Percentiles rank a stretch among this genome's conserved stretches.
phyloP scores from a whole-genome alignment of 176 grass and related monocot species.

The Ensete ventricosum region DNA sequence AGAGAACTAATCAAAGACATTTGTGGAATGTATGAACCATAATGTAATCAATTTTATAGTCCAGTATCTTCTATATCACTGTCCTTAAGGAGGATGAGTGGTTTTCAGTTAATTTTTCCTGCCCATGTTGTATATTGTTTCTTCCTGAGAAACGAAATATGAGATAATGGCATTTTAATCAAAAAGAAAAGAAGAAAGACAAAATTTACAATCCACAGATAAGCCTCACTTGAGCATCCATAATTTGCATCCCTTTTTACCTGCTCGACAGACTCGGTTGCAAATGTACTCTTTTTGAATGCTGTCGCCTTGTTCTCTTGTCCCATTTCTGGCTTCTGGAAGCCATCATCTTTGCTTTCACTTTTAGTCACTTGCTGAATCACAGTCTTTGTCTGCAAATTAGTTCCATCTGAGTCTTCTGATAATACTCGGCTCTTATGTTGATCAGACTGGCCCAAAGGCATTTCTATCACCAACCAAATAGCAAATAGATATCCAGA shows the following conservation, averaged over 20 bases:
- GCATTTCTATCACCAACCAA: conserved; percentile 29
- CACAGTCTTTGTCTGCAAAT: not conserved
- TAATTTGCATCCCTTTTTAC: not conserved
- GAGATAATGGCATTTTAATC: not conserved
- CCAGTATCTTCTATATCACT: too few species aligned
- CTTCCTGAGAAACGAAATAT: too few species aligned
- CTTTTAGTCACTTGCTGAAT: conserved; percentile 9
- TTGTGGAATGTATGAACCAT: too few species aligned
- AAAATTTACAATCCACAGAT: not conserved
- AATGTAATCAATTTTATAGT: too few species aligned
- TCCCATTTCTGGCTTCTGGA: conserved; percentile 1
- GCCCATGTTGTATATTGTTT: too few species aligned
- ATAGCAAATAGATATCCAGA: not conserved
- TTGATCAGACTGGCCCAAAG: conserved; percentile 32
- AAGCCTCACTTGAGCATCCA: too few species aligned
- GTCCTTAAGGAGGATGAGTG: too few species aligned
- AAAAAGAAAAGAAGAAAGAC: not conserved
- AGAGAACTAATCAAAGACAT: too few species aligned
- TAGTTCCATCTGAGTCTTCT: conserved; percentile 20
- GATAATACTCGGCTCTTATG: conserved; percentile 69
- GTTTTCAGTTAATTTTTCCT: too few species aligned
- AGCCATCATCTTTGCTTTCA: not conserved
- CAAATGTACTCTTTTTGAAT: not conserved
- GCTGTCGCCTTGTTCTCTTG: conserved; percentile 12
- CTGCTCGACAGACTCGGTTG: not conserved